Evolutionary conservation across 2,329 filamentous ascomycete species (phyloP), one percentile per base, ranked within the genome.

Genomic region (Colletotrichum theobromicola): DNA sequence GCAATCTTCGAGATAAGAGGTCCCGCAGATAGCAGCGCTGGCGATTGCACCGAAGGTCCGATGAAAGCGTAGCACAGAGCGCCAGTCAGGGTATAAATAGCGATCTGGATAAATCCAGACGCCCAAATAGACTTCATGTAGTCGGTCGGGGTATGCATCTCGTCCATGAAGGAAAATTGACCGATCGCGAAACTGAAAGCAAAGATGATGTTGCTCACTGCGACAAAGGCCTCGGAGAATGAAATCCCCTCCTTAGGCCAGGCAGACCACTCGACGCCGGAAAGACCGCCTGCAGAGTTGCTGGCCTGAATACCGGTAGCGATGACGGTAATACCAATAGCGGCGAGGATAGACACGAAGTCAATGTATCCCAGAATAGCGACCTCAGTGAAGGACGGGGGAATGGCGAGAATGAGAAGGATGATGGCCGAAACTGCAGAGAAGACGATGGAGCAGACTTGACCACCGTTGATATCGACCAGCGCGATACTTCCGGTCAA

Each of bases 401-500:
- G 87, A 35, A 88, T 83, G 63, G 87, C 87, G 28, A 88, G 77
- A 34, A 86, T 26, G 34, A 88, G 83, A 34, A 88, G 82, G 63
- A 88, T 82, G 64, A 88, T 83, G 34, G 85, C 86, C 3, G 86
- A 87, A 32, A 88, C 82, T 42, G 86, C 82, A 21, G 84, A 84
- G 76, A 88, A 88, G 63, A 85, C 83, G 58, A 88, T 78, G 24
- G 85, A 85, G 82, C 87, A 88, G 26, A 82, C 79, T 30, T 81
- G 89, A 76, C 93, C 88, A 7, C 89, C 82, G 5, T 91, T 92
- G 65, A 94, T 85, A 60, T 88, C 90, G 78, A 92, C 91, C 82
- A 94, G 89, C 77, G 93, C 93, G 78, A 94, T 92, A 30, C 88
- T 89, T 77, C 94, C 94, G 0, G 92, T 94, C 76, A 94, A 84